phyloP scores from a whole-genome alignment of 805 yeast genomes.

The Candida mattraensis region DNA sequence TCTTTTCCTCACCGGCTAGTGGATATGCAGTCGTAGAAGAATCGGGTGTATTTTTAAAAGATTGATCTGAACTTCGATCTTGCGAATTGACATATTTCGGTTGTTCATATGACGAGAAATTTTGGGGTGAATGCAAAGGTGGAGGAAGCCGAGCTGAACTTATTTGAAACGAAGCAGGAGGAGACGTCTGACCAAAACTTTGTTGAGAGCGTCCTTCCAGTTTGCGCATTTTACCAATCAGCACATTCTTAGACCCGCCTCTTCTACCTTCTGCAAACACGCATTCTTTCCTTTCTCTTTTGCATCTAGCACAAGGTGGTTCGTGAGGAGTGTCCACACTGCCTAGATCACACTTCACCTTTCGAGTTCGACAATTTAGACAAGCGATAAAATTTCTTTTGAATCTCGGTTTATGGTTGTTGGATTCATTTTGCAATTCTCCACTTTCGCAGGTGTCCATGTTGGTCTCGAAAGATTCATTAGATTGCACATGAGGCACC shows the following conservation, averaged over 20 bases:
- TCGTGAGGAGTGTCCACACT: conserved; percentile 66
- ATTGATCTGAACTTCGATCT: background rate
- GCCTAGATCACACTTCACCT: conserved; percentile 86
- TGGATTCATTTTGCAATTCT: too few species aligned
- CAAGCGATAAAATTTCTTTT: conserved; percentile 81
- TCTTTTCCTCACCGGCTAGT: too few species aligned
- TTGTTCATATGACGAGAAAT: conserved; percentile 1
- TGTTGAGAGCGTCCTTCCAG: conserved; percentile 1
- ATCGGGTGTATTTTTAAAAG: too few species aligned
- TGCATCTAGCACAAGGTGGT: conserved; percentile 86
- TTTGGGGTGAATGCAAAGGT: background rate
- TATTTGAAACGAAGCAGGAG: too few species aligned
- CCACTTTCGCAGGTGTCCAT: too few species aligned
- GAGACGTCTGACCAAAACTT: background rate
- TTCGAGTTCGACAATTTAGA: conserved; percentile 77
- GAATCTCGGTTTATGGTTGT: conserved; percentile 33
- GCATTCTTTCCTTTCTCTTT: conserved; percentile 80
- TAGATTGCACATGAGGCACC: too few species aligned
- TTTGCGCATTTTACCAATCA: conserved; percentile 31
- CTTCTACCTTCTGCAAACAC: conserved; percentile 55
- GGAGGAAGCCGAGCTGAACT: background rate
- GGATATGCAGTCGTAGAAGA: too few species aligned
- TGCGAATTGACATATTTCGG: background rate
- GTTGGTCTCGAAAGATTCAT: too few species aligned
- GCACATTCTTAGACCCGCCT: conserved; percentile 45